A percentile compares a stretch with the other conserved stretches of the same genome.
Conservation (phyloP, 805 yeast genomes). For the Diddensiella transvaalensis region DNA sequence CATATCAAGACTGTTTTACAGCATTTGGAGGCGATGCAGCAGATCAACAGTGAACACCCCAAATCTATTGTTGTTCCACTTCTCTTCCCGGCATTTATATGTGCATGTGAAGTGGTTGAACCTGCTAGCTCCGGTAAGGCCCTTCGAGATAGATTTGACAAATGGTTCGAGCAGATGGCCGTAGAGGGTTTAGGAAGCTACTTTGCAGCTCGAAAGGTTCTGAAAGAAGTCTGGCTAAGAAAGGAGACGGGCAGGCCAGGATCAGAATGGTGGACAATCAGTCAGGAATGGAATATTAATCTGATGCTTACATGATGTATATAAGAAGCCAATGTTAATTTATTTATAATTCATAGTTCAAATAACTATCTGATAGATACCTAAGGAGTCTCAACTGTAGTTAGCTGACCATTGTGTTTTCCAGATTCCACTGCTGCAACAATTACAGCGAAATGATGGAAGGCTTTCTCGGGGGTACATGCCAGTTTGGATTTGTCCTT, state of each 20-base stretch:
- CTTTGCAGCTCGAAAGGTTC: conserved; percentile 81
- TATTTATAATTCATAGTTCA: too few species aligned
- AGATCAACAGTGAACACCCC: conserved; percentile 45
- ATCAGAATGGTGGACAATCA: conserved; percentile 75
- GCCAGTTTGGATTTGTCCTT: conserved; percentile 57
- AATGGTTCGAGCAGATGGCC: conserved; percentile 53
- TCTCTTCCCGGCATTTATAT: conserved; percentile 86
- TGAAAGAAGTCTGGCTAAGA: conserved; percentile 82
- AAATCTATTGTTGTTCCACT: conserved; percentile 68
- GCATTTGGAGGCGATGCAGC: conserved; percentile 61
- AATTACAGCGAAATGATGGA: conserved; percentile 89
- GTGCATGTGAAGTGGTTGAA: conserved; percentile 72
- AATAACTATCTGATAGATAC: too few species aligned
- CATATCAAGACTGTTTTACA: conserved; percentile 57
- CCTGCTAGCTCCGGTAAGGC: conserved; percentile 31
- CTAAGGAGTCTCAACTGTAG: conserved; percentile 15
- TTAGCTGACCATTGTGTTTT: conserved; percentile 32
- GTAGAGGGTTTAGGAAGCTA: conserved; percentile 68
- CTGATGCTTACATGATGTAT: conserved; percentile 49
- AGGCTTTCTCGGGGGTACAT: conserved; percentile 71
- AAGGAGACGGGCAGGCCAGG: conserved; percentile 54
- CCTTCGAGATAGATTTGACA: conserved; percentile 62
- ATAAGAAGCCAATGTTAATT: neutral
- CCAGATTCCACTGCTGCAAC: conserved; percentile 81
- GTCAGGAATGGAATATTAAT: conserved; percentile 81